Conservation (phyloP, 306 rosid genomes). For the Cicer pinnatifidum region DNA sequence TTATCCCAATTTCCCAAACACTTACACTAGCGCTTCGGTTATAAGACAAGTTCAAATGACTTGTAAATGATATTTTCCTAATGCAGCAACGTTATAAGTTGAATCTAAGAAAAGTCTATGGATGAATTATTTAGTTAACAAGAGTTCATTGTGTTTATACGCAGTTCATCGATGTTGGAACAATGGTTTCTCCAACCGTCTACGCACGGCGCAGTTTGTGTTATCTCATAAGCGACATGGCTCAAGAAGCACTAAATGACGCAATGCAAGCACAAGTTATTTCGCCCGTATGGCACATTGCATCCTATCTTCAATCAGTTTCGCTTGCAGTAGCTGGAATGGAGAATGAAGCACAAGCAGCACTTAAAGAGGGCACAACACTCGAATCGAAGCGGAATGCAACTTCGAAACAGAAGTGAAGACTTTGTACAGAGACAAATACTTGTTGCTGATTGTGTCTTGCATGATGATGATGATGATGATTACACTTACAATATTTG, state of each 20-base stretch:
- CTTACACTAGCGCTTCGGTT: too few species aligned
- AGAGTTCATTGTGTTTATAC: slow-evolving; percentile 23
- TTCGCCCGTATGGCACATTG: slow-evolving; percentile 79
- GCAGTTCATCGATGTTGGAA: slow-evolving; percentile 77
- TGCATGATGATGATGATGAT: slow-evolving; percentile 43
- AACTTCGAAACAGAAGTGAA: slow-evolving; percentile 58
- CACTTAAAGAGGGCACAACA: slow-evolving; percentile 69
- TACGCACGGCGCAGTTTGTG: slow-evolving; percentile 71
- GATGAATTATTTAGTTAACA: slow-evolving; percentile 18
- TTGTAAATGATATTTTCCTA: not conserved
- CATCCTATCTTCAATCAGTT: slow-evolving; percentile 82
- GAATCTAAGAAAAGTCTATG: not conserved
- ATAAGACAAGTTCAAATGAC: not conserved
- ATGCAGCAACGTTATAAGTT: not conserved
- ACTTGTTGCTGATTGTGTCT: slow-evolving; percentile 44
- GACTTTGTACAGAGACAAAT: slow-evolving; percentile 46
- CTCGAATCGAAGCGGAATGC: slow-evolving; percentile 67
- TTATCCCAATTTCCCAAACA: too few species aligned
- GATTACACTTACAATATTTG: slow-evolving; percentile 26
- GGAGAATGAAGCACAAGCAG: slow-evolving; percentile 72
- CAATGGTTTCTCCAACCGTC: slow-evolving; percentile 79
- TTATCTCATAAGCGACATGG: slow-evolving; percentile 72
- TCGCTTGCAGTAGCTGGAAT: slow-evolving; percentile 61
- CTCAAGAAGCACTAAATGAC: slow-evolving; percentile 68
- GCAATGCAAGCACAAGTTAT: slow-evolving; percentile 78